phyloP scores from a whole-genome alignment of 1,139 yeast genomes.

The Geotrichum klebahnii region DNA sequence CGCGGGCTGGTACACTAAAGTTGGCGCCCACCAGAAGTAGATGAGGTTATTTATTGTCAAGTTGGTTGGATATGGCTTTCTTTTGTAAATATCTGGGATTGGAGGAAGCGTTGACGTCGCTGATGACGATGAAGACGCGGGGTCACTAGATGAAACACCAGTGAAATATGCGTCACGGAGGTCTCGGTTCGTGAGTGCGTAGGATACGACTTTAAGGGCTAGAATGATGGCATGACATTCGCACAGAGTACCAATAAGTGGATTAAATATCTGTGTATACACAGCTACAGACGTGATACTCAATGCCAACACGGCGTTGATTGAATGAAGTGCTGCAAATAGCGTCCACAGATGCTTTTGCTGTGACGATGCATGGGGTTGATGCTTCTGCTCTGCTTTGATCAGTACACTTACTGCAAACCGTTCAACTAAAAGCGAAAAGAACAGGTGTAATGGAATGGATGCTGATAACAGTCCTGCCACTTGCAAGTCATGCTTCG shows the following conservation, averaged over 20 bases:
- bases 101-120: slow-evolving; percentile 10
- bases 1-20: slow-evolving; percentile 47
- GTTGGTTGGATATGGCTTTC: slow-evolving; percentile 41
- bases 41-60: slow-evolving; percentile 39
- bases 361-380: too few species aligned
- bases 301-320: slow-evolving; percentile 36
- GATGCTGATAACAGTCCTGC: slow-evolving; percentile 31
- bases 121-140: neutral
- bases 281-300: slow-evolving; percentile 38
- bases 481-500: slow-evolving; percentile 34
- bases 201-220: slow-evolving; percentile 43
- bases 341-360: slow-evolving; percentile 37
- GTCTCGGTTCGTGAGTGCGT: slow-evolving; percentile 45
- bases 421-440: slow-evolving; percentile 40
- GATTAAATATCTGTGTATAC: slow-evolving; percentile 40
- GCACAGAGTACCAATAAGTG: slow-evolving; percentile 44
- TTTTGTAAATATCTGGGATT: slow-evolving; percentile 38
- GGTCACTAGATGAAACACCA: slow-evolving; percentile 20
- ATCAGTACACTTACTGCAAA: slow-evolving; percentile 27
- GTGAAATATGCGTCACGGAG: slow-evolving; percentile 38
- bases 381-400: slow-evolving; percentile 5
- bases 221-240: slow-evolving; percentile 43
- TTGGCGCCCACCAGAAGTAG: slow-evolving; percentile 47
- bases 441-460: slow-evolving; percentile 40
- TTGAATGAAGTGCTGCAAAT: slow-evolving; percentile 38